Conservation (phyloP, 78 protist genomes). For the Dictyostelium capitatum region DNA sequence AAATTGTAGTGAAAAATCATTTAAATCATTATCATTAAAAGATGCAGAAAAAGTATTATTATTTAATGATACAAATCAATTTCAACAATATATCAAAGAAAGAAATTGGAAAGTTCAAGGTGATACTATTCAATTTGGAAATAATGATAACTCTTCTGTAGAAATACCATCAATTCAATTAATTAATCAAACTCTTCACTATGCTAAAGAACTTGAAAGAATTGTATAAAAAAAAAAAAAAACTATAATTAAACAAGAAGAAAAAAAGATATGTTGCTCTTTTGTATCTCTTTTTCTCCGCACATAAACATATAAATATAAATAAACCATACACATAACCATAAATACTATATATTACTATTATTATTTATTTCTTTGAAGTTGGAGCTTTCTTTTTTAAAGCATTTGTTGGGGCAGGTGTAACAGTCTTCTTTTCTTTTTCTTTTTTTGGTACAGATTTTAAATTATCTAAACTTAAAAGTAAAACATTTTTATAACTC, state of each 20-base stretch:
- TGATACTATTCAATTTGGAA: slow-evolving; percentile 38
- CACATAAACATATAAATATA: background rate
- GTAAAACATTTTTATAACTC: slow-evolving; percentile 34
- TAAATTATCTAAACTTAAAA: slow-evolving; percentile 34
- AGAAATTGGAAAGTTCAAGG: slow-evolving; percentile 64
- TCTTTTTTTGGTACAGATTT: slow-evolving; percentile 39
- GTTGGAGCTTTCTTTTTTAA: background rate
- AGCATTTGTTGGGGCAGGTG: background rate
- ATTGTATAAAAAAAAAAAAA: slow-evolving; percentile 71
- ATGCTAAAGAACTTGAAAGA: slow-evolving; percentile 84
- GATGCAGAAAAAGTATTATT: slow-evolving; percentile 64
- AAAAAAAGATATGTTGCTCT: background rate
- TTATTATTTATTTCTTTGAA: background rate
- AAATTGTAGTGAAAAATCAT: slow-evolving; percentile 73
- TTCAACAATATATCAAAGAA: slow-evolving; percentile 32
- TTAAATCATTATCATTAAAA: slow-evolving; percentile 49
- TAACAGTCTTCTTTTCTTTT: slow-evolving; percentile 18
- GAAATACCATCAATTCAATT: slow-evolving; percentile 79
- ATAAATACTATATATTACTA: background rate
- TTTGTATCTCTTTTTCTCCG: background rate
- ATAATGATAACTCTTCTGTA: background rate
- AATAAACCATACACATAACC: background rate
- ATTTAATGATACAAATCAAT: slow-evolving; percentile 21
- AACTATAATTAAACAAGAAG: background rate
- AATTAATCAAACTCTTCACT: slow-evolving; percentile 71